phyloP scores from a whole-genome alignment of 2,329 filamentous ascomycete genomes.

The Diaporthe longicolla region DNA sequence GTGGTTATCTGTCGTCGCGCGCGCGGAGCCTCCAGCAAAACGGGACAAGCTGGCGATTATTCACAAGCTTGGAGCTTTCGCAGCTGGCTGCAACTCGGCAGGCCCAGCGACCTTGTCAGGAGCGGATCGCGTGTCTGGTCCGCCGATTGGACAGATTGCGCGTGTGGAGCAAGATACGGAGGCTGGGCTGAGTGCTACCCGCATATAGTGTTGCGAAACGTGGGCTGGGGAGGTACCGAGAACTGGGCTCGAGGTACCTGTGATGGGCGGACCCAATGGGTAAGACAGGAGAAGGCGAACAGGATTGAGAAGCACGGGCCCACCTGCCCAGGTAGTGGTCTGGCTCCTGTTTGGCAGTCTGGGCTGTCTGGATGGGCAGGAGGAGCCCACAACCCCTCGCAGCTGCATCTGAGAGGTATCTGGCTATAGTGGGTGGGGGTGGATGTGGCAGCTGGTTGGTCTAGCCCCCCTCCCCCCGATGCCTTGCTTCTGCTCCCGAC shows the following conservation, averaged over 20 bases:
- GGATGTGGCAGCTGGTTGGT: slow-evolving; percentile 28
- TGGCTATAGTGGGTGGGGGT: slow-evolving; percentile 1
- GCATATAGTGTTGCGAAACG: too few species aligned
- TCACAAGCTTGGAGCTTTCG: slow-evolving; percentile 41
- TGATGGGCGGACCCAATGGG: background rate
- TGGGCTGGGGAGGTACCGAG: background rate
- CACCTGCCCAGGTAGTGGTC: slow-evolving; percentile 26
- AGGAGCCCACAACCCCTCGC: slow-evolving; percentile 28
- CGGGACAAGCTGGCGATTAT: slow-evolving; percentile 42
- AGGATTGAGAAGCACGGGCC: slow-evolving; percentile 27
- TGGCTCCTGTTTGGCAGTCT: background rate
- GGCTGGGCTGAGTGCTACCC: slow-evolving; percentile 28
- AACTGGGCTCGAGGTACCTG: slow-evolving; percentile 27
- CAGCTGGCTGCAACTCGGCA: slow-evolving; percentile 37
- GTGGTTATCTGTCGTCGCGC: slow-evolving; percentile 40
- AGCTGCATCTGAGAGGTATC: slow-evolving; percentile 11
- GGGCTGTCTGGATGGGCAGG: slow-evolving; percentile 4
- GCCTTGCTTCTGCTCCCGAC: slow-evolving; percentile 26
- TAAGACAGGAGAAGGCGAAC: slow-evolving; percentile 14
- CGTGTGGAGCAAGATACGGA: slow-evolving; percentile 35
- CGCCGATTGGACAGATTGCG: slow-evolving; percentile 24
- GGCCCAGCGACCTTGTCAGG: slow-evolving; percentile 28
- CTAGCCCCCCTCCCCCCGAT: slow-evolving; percentile 25
- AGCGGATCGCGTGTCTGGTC: slow-evolving; percentile 32
- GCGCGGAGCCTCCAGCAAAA: slow-evolving; percentile 7